phyloP scores from a whole-genome alignment of 371 early-diverging fungal species.

The Actinomortierella wolfii region DNA sequence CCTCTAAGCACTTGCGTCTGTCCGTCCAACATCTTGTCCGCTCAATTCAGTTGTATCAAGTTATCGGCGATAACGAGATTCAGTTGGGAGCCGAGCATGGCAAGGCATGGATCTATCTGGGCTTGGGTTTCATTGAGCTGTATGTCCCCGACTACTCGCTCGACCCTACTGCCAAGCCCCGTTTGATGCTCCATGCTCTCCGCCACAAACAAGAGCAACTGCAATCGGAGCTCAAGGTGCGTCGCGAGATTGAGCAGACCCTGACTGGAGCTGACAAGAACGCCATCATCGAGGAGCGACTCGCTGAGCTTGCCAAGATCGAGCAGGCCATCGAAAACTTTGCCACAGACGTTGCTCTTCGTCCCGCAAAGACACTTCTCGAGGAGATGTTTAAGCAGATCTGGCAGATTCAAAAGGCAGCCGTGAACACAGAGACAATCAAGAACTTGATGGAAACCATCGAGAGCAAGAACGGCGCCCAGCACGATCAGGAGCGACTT shows the following conservation, averaged over 20 bases:
- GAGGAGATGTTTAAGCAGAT: conserved; percentile 79
- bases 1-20: conserved; percentile 25
- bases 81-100: conserved; percentile 48
- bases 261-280: conserved; percentile 67
- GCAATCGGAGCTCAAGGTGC: conserved; percentile 55
- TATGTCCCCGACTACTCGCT: conserved; percentile 80
- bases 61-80: conserved; percentile 17
- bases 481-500: conserved; percentile 61
- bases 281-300: conserved; percentile 41
- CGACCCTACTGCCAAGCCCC: conserved; percentile 77
- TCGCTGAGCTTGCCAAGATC: conserved; percentile 44
- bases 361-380: conserved; percentile 75
- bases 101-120: conserved; percentile 59
- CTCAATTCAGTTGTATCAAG: conserved; percentile 23
- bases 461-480: conserved; percentile 41
- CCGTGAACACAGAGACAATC: conserved; percentile 59
- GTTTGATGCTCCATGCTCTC: conserved; percentile 63
- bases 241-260: conserved; percentile 58
- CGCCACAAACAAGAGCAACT: conserved; percentile 51
- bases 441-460: conserved; percentile 52
- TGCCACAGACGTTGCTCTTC: conserved; percentile 56
- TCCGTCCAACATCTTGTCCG: conserved; percentile 20
- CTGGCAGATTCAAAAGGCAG: conserved; percentile 66
- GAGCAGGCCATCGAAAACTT: conserved; percentile 51
- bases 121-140: conserved; percentile 62